A percentile compares a stretch with the other conserved stretches of the same genome.
phyloP scores from a whole-genome alignment of 768 basidiomycete species.

The Cyathus striatus region DNA sequence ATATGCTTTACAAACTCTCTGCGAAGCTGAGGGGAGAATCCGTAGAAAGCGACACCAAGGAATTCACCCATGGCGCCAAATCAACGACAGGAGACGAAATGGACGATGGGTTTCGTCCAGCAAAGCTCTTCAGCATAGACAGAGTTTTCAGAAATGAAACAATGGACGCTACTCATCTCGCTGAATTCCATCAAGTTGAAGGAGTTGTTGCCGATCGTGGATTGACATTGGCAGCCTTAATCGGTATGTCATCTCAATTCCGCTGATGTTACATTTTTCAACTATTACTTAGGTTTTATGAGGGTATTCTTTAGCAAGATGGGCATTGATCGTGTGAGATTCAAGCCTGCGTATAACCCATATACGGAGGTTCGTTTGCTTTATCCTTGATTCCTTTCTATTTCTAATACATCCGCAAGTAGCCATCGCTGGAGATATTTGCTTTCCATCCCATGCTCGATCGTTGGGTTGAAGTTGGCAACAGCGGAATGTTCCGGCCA shows the following conservation, averaged over 20 bases:
- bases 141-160: slow-evolving; percentile 98
- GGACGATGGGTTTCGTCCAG: slow-evolving; percentile 81
- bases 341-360: slow-evolving; percentile 99
- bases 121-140: slow-evolving; percentile 96
- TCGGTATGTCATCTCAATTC: slow-evolving; percentile 50
- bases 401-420: not conserved
- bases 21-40: slow-evolving; percentile 69
- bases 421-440: slow-evolving; percentile 98
- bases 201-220: slow-evolving; percentile 95
- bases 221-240: slow-evolving; percentile 90
- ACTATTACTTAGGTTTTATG: slow-evolving; percentile 77
- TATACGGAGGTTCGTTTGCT: slow-evolving; percentile 77
- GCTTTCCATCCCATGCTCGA: slow-evolving; percentile 93
- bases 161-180: slow-evolving; percentile 96
- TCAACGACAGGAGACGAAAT: slow-evolving; percentile 27
- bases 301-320: slow-evolving; percentile 97
- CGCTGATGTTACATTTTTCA: not conserved
- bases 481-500: slow-evolving; percentile 99
- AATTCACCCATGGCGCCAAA: slow-evolving; percentile 33
- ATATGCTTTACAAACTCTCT: slow-evolving; percentile 93
- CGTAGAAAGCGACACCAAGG: slow-evolving; percentile 32
- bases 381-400: not conserved
- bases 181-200: slow-evolving; percentile 99
- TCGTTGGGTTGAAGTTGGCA: slow-evolving; percentile 97
- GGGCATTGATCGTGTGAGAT: slow-evolving; percentile 89